phyloP scores from a whole-genome alignment of 176 grass and related monocot species.

The Oryza coarctata region DNA sequence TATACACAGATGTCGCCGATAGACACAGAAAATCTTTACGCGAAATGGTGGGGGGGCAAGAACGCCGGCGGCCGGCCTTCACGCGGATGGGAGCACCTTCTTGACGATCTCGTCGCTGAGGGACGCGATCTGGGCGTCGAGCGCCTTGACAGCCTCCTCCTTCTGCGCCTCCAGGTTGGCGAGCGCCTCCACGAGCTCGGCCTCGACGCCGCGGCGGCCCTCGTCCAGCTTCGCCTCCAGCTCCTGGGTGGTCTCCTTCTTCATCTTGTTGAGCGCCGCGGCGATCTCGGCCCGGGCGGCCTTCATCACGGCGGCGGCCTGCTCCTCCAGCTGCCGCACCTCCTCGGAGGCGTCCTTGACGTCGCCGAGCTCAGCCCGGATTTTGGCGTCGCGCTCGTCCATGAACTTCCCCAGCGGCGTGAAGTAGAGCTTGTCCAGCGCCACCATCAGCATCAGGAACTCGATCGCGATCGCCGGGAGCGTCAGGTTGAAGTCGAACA shows the following conservation, averaged over 20 bases:
- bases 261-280: slow-evolving; percentile 97
- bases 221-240: slow-evolving; percentile 81
- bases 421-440: slow-evolving; percentile 96
- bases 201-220: slow-evolving; percentile 71
- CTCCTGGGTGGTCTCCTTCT: slow-evolving; percentile 87
- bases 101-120: slow-evolving; percentile 98
- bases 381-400: slow-evolving; percentile 91
- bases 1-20: not conserved
- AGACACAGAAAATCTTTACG: slow-evolving; percentile 17
- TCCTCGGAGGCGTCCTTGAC: slow-evolving; percentile 94
- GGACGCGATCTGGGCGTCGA: slow-evolving; percentile 85
- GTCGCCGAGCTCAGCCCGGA: slow-evolving; percentile 76
- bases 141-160: slow-evolving; percentile 69
- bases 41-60: not conserved
- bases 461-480: slow-evolving; percentile 73
- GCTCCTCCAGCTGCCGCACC: slow-evolving; percentile 91
- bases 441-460: slow-evolving; percentile 97
- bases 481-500: slow-evolving; percentile 98
- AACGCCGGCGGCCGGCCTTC: slow-evolving; percentile 18
- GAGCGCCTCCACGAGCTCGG: slow-evolving; percentile 81
- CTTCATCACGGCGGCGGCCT: slow-evolving; percentile 69
- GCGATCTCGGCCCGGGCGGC: slow-evolving; percentile 92
- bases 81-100: slow-evolving; percentile 75
- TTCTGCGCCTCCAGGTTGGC: slow-evolving; percentile 80
- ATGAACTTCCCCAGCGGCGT: slow-evolving; percentile 95